Evolutionary conservation across 106 monocot genomes (phyloP), one percentile per base, ranked within the genome.

Genomic region (Dendrobium huoshanense): DNA sequence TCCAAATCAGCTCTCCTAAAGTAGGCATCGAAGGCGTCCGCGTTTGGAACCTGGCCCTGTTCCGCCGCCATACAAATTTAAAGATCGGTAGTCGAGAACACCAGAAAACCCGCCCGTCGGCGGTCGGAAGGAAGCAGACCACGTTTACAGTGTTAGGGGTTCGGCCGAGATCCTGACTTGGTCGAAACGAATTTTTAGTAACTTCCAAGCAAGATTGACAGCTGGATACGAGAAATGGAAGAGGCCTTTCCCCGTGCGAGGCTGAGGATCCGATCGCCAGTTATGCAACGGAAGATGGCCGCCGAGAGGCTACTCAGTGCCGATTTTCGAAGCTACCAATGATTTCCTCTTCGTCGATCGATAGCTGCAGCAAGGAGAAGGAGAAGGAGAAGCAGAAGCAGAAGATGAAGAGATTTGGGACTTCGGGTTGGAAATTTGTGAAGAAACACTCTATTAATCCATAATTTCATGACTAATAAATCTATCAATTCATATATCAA

Each of bases 1-100:
- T 98, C 88, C 92, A 94, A 84, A 88, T 98, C 97, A 73, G 97
- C 97, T 33, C 77, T 75, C 81, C 74, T 81, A 88, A 98, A 98
- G 92, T 91, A 98, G 45, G 82, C 84, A 67, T 98, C 88, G 82
- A 98, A 98, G 67, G 76, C 43, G 37, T 98, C 97, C 91, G 88
- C 80, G 75, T 51, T 83, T 41, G 86, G 44, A 78, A 67, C 79
- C 37, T 76, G 48, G 22, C 76, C 76, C 47, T 47, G 80, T 45
- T 49, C 81, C 51, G 81, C 79, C 55, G 80, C 85, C 84, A 81
- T 83, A 58, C 33, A 76, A 48, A 51, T 24, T 51, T 41, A 19
- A 37, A 43, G 41, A 76, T 51, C 76, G 76, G 45, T 44, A 27
- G 48, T 24, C 20, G 45, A 76, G 49, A 49, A 13, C 15, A 20